A percentile compares a stretch with the other conserved stretches of the same genome.
Evolutionary conservation across 2,329 filamentous ascomycete species (phyloP).

Genomic region (Sclerotinia minor): DNA sequence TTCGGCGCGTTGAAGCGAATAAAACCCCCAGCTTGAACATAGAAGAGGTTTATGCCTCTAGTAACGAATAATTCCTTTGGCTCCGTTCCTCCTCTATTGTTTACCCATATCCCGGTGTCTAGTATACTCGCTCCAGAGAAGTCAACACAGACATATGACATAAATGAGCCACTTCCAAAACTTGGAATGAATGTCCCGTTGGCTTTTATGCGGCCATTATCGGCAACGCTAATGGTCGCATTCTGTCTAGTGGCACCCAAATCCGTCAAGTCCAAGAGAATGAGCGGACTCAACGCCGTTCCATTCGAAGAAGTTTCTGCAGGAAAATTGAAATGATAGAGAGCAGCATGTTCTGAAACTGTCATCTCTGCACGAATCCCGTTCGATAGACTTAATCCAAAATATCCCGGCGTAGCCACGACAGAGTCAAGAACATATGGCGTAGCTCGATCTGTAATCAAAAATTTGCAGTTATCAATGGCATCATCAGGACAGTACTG

Average conservation of each 20-base stretch:
- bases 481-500: conserved; percentile 49
- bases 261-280: conserved; percentile 66
- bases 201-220: conserved; percentile 61
- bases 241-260: conserved; percentile 60
- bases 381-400: conserved; percentile 57
- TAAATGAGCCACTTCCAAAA: conserved; percentile 62
- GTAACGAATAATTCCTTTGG: conserved; percentile 51
- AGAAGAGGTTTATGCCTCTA: conserved; percentile 53
- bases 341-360: conserved; percentile 58
- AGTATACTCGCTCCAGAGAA: conserved; percentile 58
- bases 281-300: conserved; percentile 50
- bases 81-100: conserved; percentile 53
- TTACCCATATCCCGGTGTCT: conserved; percentile 61
- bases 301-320: conserved; percentile 42
- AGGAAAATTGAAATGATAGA: conserved; percentile 66
- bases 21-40: conserved; percentile 61
- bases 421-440: conserved; percentile 50
- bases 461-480: conserved; percentile 58
- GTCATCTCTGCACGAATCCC: conserved; percentile 67
- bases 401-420: conserved; percentile 62
- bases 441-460: conserved; percentile 49
- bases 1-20: conserved; percentile 55
- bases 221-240: conserved; percentile 55
- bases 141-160: conserved; percentile 65
- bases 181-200: conserved; percentile 61